Evolutionary conservation across 2,329 filamentous ascomycete species (phyloP), one percentile per base, ranked within the genome.

Genomic region (Penicillium brasilianum): DNA sequence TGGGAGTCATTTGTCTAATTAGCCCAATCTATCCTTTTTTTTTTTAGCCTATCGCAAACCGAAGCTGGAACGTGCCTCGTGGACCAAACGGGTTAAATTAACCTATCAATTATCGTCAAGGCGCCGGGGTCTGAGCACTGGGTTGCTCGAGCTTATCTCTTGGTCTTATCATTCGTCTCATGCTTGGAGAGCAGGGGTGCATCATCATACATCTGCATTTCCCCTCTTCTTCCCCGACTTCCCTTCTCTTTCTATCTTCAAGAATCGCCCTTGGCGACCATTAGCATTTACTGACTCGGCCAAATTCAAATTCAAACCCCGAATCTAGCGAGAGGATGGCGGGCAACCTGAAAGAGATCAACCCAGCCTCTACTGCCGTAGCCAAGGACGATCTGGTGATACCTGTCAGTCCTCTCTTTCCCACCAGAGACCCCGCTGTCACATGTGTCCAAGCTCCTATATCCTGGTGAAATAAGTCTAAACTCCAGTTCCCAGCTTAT

Each of bases 401-500:
- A 64, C 78, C 78, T 25, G 78, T 80, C 68, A 64, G 67, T 64
- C 39, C 11, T 22, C 25, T 28, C 25, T 28, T 28, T 28, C 25
- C 6, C 20, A 37, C 32, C 14, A 30, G 13, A 32, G 16, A 2
- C 2, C 8, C 11, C n/a, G 37, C 37, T n/a, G 25, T 55, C 37
- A 54, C 10, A 6, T 4, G 36, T n/a, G 18, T 4, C 18, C 8
- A 34, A 10, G 4, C n/a, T 30, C 22, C 18, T 8, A 11, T 34
- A 8, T 36, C 22, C 14, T 9, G 11, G 34, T 22, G 41, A 39
- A 13, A 16, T 13, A 18, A 14, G 46, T 41, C 18, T 20, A 11
- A 39, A 20, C 14, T 11, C n/a, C n/a, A n/a, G 3, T 30, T 8
- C 18, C 5, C 61, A 93, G 90, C 84, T 93, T 69, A 90, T 93